Evolutionary conservation across 495 filamentous ascomycete genomes (phyloP).

Genomic region (Xylaria palmicola): DNA sequence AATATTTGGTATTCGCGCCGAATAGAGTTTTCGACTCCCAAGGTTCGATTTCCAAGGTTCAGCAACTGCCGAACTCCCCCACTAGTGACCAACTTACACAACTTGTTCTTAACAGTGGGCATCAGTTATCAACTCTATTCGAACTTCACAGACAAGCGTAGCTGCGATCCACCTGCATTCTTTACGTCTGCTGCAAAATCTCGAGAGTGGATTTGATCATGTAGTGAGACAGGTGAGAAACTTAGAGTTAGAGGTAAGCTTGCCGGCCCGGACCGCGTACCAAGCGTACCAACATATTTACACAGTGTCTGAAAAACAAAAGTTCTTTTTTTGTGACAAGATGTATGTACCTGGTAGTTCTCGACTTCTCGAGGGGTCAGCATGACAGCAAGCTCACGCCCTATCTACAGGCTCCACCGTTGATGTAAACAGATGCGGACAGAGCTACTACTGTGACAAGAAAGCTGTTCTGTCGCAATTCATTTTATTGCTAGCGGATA

Average conservation of each 20-base stretch:
- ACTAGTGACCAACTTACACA: constrained; percentile 1
- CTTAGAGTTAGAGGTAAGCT: neutral
- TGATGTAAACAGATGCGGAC: too few relatives aligned
- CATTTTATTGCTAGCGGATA: neutral
- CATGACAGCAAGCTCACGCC: neutral
- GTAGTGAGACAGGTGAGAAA: neutral
- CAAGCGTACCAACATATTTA: neutral
- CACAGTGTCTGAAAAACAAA: neutral
- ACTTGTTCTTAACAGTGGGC: neutral
- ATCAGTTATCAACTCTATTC: constrained; percentile 10
- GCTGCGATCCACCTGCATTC: neutral
- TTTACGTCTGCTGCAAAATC: neutral
- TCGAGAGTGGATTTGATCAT: neutral
- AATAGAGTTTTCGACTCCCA: constrained; percentile 13
- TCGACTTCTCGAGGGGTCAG: neutral
- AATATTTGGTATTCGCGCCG: neutral
- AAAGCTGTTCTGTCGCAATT: neutral
- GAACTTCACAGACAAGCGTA: constrained; percentile 1
- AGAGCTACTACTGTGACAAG: too few relatives aligned
- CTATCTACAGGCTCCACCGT: neutral
- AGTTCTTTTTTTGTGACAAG: neutral
- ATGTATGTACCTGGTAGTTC: neutral
- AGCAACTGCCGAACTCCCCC: constrained; percentile 10
- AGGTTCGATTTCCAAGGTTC: constrained; percentile 13
- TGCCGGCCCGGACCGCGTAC: constrained; percentile 3